Evolutionary conservation across 257 asterid genomes (phyloP).

Genomic region (Lycium barbarum): DNA sequence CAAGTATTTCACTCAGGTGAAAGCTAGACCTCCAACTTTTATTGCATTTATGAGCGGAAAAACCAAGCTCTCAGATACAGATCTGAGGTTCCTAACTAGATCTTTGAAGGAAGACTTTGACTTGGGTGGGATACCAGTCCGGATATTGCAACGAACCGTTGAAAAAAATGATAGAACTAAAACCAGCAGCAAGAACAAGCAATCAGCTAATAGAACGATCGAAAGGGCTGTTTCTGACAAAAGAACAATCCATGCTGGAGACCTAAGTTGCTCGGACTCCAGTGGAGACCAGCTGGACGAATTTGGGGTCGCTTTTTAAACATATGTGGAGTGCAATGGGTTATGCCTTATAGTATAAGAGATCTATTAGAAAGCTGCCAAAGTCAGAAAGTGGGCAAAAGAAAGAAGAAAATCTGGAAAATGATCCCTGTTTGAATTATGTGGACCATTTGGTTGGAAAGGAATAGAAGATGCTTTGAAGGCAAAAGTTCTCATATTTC

Average conservation of each 20-base stretch:
- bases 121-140: constrained; percentile 91
- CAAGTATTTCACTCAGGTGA: constrained; percentile 94
- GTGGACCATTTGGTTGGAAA: too few species aligned
- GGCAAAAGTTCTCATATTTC: too few species aligned
- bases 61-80: constrained; percentile 70
- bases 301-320: too few species aligned
- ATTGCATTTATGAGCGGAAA: constrained; percentile 86
- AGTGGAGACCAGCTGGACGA: too few species aligned
- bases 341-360: too few species aligned
- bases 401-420: too few species aligned
- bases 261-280: too few species aligned
- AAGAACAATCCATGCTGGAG: constrained; percentile 50
- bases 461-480: too few species aligned
- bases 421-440: too few species aligned
- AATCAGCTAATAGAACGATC: constrained; percentile 36
- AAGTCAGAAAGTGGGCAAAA: too few species aligned
- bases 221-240: constrained; percentile 66
- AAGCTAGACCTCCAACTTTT: constrained; percentile 98
- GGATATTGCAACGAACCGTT: constrained; percentile 75
- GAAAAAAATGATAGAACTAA: constrained; percentile 42
- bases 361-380: too few species aligned
- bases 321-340: too few species aligned
- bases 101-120: constrained; percentile 91
- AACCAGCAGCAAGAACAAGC: constrained; percentile 46
- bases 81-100: constrained; percentile 79